These are phyloP conservation scores for Agapanthus africanus DNA, from an alignment of 106 monocot genomes.

Conservation along the genomic window DNA sequence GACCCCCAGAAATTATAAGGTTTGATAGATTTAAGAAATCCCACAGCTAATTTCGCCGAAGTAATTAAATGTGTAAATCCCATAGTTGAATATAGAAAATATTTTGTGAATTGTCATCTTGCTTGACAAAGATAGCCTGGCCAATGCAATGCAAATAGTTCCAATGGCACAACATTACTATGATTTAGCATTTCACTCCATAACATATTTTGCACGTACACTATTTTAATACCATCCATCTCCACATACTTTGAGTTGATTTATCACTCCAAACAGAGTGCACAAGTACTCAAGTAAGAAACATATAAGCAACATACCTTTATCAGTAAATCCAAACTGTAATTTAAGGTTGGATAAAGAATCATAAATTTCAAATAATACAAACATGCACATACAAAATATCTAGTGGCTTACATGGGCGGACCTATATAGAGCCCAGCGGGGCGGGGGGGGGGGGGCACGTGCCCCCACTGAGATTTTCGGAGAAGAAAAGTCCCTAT, in stretches of 20 bases:
- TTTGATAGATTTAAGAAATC: no score
- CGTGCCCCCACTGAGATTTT: no score
- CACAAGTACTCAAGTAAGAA: not conserved
- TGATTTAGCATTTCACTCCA: not conserved
- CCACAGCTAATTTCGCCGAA: no score
- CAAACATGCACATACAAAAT: no score
- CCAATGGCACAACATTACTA: not conserved
- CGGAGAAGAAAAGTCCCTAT: no score
- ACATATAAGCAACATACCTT: not conserved
- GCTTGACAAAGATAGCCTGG: not conserved
- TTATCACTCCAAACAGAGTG: not conserved
- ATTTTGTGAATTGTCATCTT: not conserved
- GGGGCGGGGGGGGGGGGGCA: no score
- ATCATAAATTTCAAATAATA: not conserved
- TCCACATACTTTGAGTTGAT: no score
- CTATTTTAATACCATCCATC: not conserved
- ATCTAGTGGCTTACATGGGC: not conserved
- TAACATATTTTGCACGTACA: not conserved
- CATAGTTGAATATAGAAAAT: not conserved
- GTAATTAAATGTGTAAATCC: no score
- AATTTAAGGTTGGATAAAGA: not conserved
- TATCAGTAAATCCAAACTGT: not conserved
- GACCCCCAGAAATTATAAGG: no score
- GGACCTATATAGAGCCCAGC: no score
- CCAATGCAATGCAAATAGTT: not conserved